Evolutionary conservation across 257 asterid species (phyloP).

Genomic region (Fraxinus cuspidata): DNA sequence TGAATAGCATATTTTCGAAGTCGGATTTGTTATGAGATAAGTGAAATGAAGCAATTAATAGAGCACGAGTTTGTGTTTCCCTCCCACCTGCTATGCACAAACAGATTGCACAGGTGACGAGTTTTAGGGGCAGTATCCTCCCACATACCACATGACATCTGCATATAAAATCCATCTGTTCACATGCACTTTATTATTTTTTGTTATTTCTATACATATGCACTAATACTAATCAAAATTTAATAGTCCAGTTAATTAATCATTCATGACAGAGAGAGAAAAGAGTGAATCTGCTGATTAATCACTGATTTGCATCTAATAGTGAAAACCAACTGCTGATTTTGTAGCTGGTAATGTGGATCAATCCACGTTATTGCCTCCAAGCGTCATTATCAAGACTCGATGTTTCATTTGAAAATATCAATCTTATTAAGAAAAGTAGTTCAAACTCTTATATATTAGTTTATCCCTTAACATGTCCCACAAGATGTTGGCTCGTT

Average conservation of each 20-base stretch:
- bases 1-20: too few relatives aligned
- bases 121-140: neutral
- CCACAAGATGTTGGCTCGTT: too few relatives aligned
- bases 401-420: too few relatives aligned
- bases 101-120: neutral
- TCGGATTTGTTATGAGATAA: neutral
- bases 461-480: too few relatives aligned
- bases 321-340: too few relatives aligned
- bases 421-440: too few relatives aligned
- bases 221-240: neutral
- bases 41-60: neutral
- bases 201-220: neutral
- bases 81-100: constrained; percentile 1
- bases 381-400: too few relatives aligned
- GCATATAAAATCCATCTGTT: neutral
- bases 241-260: neutral
- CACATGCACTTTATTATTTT: neutral
- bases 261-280: neutral
- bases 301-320: too few relatives aligned
- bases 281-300: neutral
- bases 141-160: neutral
- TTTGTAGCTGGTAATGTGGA: neutral
- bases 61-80: neutral
- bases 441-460: too few relatives aligned
- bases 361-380: neutral